phyloP scores from a whole-genome alignment of 164 flowering plant genomes.

The Paratinospora sagittata region DNA sequence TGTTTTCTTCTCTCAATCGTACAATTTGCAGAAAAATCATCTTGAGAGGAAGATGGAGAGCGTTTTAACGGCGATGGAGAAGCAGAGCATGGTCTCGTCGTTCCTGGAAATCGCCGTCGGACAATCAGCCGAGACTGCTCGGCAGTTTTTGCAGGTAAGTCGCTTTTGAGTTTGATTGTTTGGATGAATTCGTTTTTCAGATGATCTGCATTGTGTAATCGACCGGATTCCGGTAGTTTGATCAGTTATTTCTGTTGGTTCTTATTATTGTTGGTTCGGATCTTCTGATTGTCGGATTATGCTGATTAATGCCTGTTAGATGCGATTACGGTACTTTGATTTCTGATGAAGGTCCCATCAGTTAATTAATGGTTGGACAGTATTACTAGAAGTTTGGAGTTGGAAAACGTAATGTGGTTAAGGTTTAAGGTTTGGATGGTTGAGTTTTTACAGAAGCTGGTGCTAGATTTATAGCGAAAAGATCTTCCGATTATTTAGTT shows the following conservation, averaged over 20 bases:
- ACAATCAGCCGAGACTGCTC: slow-evolving; percentile 72
- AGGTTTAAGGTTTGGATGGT: neutral
- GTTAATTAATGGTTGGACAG: neutral
- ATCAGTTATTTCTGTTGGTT: neutral
- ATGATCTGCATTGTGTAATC: neutral
- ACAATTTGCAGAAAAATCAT: neutral
- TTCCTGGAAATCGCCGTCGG: slow-evolving; percentile 92
- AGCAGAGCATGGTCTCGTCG: slow-evolving; percentile 68
- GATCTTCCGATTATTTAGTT: too few relatives aligned
- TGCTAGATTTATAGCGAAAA: too few relatives aligned
- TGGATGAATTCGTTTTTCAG: neutral
- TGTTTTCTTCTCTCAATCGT: too few relatives aligned
- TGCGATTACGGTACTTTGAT: too few relatives aligned
- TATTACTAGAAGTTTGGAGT: neutral
- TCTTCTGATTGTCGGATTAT: too few relatives aligned
- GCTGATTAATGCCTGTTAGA: too few relatives aligned
- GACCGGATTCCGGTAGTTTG: too few relatives aligned
- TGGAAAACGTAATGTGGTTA: neutral
- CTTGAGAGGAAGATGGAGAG: slow-evolving; percentile 37
- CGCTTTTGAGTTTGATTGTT: neutral
- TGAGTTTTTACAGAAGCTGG: too few relatives aligned
- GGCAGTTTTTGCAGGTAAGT: slow-evolving; percentile 82
- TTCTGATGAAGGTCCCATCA: too few relatives aligned
- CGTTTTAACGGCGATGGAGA: slow-evolving; percentile 42
- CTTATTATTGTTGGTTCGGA: too few relatives aligned